These are phyloP conservation scores for Suhomyces choctaworum DNA, from an alignment of 1,139 yeast genomes.

Conservation along the genomic window DNA sequence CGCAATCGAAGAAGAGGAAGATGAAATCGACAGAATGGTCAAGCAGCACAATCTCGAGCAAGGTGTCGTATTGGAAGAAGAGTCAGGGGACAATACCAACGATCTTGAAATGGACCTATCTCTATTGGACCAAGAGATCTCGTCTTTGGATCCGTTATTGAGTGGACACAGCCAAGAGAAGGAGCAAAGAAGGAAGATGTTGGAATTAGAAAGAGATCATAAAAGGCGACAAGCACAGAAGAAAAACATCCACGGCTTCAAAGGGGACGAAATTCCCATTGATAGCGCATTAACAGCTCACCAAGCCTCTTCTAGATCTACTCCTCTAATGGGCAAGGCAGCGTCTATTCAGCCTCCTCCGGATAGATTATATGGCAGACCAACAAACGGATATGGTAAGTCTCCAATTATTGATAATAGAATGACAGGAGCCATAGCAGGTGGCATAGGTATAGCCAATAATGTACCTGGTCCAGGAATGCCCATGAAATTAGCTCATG, in stretches of 20 bases:
- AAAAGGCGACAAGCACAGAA: constrained; percentile 20
- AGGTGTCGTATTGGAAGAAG: constrained; percentile 32
- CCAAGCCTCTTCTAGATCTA: constrained; percentile 15
- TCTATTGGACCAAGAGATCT: constrained; percentile 43
- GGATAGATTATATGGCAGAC: constrained; percentile 32
- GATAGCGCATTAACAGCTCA: constrained; percentile 3
- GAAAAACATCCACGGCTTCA: constrained; percentile 6
- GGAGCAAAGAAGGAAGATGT: constrained; percentile 22
- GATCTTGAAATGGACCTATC: constrained; percentile 29
- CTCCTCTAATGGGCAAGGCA: constrained; percentile 46
- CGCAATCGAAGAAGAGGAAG: constrained; percentile 40
- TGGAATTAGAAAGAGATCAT: constrained; percentile 26
- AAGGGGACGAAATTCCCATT: constrained; percentile 6
- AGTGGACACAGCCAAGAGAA: constrained; percentile 37
- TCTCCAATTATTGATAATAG: constrained; percentile 21
- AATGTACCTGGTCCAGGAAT: constrained; percentile 19
- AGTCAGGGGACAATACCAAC: constrained; percentile 11
- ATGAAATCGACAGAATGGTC: constrained; percentile 39
- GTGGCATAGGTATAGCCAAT: constrained; percentile 12
- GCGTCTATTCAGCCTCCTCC: constrained; percentile 53
- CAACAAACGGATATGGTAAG: constrained; percentile 15
- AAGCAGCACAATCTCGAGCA: constrained; percentile 37
- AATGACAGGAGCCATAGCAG: constrained; percentile 18
- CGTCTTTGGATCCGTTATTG: constrained; percentile 40
- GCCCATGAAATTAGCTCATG: constrained; percentile 23